These are phyloP conservation scores for Sporothrix globosa DNA, from an alignment of 2,329 filamentous ascomycete species.

Conservation along the genomic window DNA sequence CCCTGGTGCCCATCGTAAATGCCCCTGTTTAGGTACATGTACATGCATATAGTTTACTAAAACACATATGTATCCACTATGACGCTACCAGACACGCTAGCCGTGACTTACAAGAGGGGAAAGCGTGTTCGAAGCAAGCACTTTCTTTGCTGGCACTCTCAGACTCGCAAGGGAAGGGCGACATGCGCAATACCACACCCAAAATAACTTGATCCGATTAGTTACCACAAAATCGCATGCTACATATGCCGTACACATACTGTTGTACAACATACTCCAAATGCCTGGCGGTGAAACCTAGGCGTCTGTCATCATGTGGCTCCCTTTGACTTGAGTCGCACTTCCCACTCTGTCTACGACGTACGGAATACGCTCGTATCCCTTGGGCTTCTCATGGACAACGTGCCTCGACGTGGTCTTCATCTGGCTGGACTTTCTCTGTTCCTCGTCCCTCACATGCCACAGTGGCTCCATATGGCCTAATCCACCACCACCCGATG, in stretches of 20 bases:
- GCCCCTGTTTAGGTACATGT: slow-evolving; percentile 4
- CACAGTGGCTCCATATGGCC: slow-evolving; percentile 2
- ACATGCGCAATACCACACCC: slow-evolving; percentile 8
- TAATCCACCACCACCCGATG: not conserved
- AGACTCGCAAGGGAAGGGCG: not conserved
- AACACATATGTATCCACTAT: not conserved
- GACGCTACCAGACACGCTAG: not conserved
- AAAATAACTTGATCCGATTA: not conserved
- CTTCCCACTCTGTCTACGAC: not conserved
- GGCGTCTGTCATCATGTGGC: not conserved
- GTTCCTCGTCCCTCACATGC: slow-evolving; percentile 3
- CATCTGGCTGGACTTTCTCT: not conserved
- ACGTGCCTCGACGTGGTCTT: not conserved
- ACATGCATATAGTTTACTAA: too few relatives aligned
- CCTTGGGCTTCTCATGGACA: not conserved
- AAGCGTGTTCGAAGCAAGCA: not conserved
- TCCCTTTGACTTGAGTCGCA: not conserved
- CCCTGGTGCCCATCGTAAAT: slow-evolving; percentile 11
- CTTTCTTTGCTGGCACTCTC: not conserved
- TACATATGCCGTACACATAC: not conserved
- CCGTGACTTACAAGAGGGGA: slow-evolving; percentile 6
- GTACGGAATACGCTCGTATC: too few relatives aligned
- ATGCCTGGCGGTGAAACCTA: slow-evolving; percentile 4
- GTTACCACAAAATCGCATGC: not conserved
- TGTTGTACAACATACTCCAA: too few relatives aligned